Evolutionary conservation across 441 rosid species (phyloP), one percentile per base, ranked within the genome.

Genomic region (Eruca vesicaria): DNA sequence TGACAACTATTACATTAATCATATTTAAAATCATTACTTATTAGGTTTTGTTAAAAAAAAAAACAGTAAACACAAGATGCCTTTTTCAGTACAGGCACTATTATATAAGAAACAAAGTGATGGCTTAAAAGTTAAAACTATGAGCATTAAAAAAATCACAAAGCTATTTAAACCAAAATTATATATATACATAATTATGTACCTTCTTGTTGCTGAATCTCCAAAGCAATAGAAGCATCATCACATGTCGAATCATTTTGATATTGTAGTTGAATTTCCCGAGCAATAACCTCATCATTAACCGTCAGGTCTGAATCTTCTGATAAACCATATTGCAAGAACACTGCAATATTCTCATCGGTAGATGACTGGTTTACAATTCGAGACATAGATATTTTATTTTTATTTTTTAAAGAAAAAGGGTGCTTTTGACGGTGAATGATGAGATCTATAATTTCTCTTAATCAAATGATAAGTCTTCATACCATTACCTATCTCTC

Each of bases 181-280:
- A n/a, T 58, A 58, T n/a, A 28, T 58, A 60, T 9, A 60, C 9
- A 32, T 19, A 4, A 15, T 32, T 59, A 10, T 35, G 5, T 75
- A 75, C 73, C 78, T 75, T 68, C 74, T 75, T 75, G 69, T 61
- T 38, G 57, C 5, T 68, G 48, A 53, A 68, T 61, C 69, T 61
- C 69, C 36, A 68, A 68, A 36, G 73, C 72, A 33, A 68, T 68
- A 68, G 72, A 35, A 55, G 18, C 21, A 33, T 68, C 72, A 15
- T 68, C 26, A 35, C 7, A 32, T 12, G 14, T 21, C n/a, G 35
- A n/a, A 14, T 15, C 23, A 12, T 74, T 59, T 15, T 45, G 52
- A 32, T 58, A 21, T 21, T 66, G 28, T 35, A 53, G 45, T 55
- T 68, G 63, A 32, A 68, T 48, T 48, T 7, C 20, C 55, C 55